These are phyloP conservation scores for Amanita polypyramis DNA, from an alignment of 768 basidiomycete genomes.

Conservation along the genomic window DNA sequence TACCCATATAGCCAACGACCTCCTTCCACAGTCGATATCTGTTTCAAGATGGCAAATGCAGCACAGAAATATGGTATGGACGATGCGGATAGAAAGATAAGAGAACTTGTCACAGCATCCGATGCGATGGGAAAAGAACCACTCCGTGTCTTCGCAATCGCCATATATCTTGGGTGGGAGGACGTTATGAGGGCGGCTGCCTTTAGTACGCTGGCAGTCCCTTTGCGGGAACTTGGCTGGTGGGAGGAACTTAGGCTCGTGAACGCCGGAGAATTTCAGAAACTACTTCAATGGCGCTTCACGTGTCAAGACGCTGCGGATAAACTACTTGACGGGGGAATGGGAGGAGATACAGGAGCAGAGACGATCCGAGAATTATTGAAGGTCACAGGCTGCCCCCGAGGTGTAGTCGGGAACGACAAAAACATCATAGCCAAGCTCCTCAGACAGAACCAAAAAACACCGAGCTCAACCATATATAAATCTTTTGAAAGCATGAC, in stretches of 20 bases:
- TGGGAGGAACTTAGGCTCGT: not conserved
- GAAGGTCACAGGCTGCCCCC: not conserved
- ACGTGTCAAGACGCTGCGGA: not conserved
- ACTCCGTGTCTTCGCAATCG: not conserved
- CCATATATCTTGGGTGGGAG: not conserved
- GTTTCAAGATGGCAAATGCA: not conserved
- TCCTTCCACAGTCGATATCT: not conserved
- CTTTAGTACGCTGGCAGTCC: not conserved
- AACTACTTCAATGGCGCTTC: not conserved
- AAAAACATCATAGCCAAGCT: not conserved
- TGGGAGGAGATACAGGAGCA: not conserved
- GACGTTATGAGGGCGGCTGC: not conserved
- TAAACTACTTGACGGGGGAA: not conserved
- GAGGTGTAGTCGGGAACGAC: not conserved
- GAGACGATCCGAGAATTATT: not conserved
- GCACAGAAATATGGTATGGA: conserved; percentile 5
- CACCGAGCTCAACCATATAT: not conserved
- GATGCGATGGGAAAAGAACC: not conserved
- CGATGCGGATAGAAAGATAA: not conserved
- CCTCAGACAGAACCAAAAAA: not conserved
- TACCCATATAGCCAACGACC: conserved; percentile 1
- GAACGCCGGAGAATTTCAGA: not conserved
- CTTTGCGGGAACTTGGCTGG: not conserved
- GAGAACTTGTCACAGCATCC: not conserved
- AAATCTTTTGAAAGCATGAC: not conserved